Percentiles rank a stretch among this genome's conserved stretches.
These are phyloP conservation scores for Phytophthora fragariae DNA, from an alignment of 352 stramenopile genomes.

Conservation along the genomic window DNA sequence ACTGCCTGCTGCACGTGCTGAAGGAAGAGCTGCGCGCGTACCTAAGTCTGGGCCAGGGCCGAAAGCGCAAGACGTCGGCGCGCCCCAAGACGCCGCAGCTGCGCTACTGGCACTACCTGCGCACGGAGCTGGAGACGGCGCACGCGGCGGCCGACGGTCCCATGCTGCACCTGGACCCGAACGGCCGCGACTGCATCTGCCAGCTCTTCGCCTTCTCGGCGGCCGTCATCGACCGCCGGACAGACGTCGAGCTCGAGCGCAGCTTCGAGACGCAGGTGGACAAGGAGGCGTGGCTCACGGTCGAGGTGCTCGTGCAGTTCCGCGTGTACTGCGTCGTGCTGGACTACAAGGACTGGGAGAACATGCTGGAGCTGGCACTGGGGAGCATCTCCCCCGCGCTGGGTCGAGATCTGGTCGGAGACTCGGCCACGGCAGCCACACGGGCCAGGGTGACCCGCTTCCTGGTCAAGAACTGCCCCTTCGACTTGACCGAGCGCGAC, in stretches of 20 bases:
- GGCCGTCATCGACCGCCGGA: slow-evolving; percentile 54
- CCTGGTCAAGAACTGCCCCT: slow-evolving; percentile 65
- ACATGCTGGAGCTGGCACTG: slow-evolving; percentile 65
- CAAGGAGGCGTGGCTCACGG: slow-evolving; percentile 71
- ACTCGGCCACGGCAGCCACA: slow-evolving; percentile 33
- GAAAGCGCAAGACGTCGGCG: slow-evolving; percentile 42
- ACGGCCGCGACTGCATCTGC: slow-evolving; percentile 65
- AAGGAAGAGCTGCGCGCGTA: slow-evolving; percentile 58
- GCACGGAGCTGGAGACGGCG: slow-evolving; percentile 63
- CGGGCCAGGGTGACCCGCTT: slow-evolving; percentile 48
- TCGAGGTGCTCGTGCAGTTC: slow-evolving; percentile 62
- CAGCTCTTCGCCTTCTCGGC: slow-evolving; percentile 69
- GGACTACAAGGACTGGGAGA: slow-evolving; percentile 53
- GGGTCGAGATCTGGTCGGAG: slow-evolving; percentile 17
- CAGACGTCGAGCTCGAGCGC: slow-evolving; percentile 25
- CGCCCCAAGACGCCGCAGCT: slow-evolving; percentile 50
- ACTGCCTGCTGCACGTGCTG: slow-evolving; percentile 55
- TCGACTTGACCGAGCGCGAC: slow-evolving; percentile 50
- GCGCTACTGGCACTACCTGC: slow-evolving; percentile 67
- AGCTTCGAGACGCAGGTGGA: slow-evolving; percentile 61
- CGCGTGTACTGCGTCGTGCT: slow-evolving; percentile 79
- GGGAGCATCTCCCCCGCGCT: slow-evolving; percentile 50
- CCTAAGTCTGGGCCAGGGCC: slow-evolving; percentile 26
- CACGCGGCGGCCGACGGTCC: slow-evolving; percentile 58
- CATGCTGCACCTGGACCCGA: slow-evolving; percentile 75